A percentile compares a stretch with the other conserved stretches of the same genome.
Evolutionary conservation across 169 alveolate genomes (phyloP).

Genomic region (Plasmodium coatneyi): DNA sequence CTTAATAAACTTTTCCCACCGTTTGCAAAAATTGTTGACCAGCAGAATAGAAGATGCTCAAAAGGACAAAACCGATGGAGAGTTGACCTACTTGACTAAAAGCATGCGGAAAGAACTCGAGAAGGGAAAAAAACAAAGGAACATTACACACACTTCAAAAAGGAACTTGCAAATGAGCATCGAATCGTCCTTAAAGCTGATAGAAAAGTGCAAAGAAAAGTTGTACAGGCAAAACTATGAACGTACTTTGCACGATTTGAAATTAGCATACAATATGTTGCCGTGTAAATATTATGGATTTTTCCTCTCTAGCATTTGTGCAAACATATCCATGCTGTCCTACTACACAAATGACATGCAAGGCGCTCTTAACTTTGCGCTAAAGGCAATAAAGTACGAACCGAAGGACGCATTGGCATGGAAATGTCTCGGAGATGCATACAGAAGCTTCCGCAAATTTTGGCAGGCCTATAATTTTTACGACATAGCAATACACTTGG

Average conservation of each 20-base stretch:
- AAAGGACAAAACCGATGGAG: conserved; percentile 5
- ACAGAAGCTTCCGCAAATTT: conserved; percentile 65
- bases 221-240: conserved; percentile 57
- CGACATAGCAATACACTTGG: conserved; percentile 70
- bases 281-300: conserved; percentile 74
- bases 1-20: conserved; percentile 36
- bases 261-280: conserved; percentile 62
- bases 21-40: conserved; percentile 10
- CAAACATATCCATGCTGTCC: conserved; percentile 46
- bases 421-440: conserved; percentile 73
- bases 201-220: conserved; percentile 50
- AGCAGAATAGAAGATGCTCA: conserved; percentile 1
- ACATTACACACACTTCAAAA: conserved; percentile 39
- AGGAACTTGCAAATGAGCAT: conserved; percentile 43
- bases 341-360: conserved; percentile 66
- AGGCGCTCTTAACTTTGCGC: conserved; percentile 55
- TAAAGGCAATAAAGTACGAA: conserved; percentile 64
- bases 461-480: conserved; percentile 73
- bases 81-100: conserved; percentile 25
- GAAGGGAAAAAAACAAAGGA: conserved; percentile 43
- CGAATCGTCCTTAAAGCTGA: conserved; percentile 58
- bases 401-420: conserved; percentile 40
- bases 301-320: conserved; percentile 25
- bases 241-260: conserved; percentile 49
- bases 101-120: conserved; percentile 28